Evolutionary conservation across 2,329 filamentous ascomycete genomes (phyloP).

Genomic region (Trichophyton verrucosum): DNA sequence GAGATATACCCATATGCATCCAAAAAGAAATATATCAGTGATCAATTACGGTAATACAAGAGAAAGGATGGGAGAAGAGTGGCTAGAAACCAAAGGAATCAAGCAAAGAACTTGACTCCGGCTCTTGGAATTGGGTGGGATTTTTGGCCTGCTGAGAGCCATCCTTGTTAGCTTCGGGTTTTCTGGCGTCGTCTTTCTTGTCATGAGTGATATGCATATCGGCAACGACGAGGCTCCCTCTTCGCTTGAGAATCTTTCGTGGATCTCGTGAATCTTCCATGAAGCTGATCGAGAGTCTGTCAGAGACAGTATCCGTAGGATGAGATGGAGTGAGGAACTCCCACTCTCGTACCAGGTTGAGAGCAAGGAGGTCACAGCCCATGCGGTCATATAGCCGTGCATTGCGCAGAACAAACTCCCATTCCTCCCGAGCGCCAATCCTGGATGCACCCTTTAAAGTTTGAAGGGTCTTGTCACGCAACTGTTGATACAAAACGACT

Average conservation of each 20-base stretch:
- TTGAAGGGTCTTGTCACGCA: slow-evolving; percentile 69
- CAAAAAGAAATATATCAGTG: not conserved
- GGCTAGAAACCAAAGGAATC: slow-evolving; percentile 82
- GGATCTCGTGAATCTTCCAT: slow-evolving; percentile 42
- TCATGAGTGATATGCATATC: slow-evolving; percentile 42
- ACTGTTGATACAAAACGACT: slow-evolving; percentile 72
- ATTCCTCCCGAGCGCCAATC: slow-evolving; percentile 65
- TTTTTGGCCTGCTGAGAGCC: slow-evolving; percentile 41
- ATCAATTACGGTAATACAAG: not conserved
- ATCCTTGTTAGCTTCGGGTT: slow-evolving; percentile 17
- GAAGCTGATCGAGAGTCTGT: slow-evolving; percentile 14
- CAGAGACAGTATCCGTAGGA: slow-evolving; percentile 17
- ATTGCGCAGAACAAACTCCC: slow-evolving; percentile 79
- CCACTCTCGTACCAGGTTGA: slow-evolving; percentile 57
- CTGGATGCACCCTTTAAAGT: slow-evolving; percentile 76
- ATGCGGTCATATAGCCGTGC: slow-evolving; percentile 75
- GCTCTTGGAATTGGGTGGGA: slow-evolving; percentile 77
- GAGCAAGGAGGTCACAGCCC: slow-evolving; percentile 81
- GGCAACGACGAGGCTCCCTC: slow-evolving; percentile 67
- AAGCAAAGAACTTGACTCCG: slow-evolving; percentile 74
- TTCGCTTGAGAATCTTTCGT: slow-evolving; percentile 53
- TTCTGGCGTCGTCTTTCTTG: slow-evolving; percentile 28
- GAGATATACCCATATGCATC: not conserved
- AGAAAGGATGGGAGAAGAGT: slow-evolving; percentile 43
- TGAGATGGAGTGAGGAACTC: slow-evolving; percentile 27